Percentiles rank a stretch among this genome's conserved stretches.
These are phyloP conservation scores for Thelonectria discophora DNA, from an alignment of 2,329 filamentous ascomycete genomes.

Conservation along the genomic window DNA sequence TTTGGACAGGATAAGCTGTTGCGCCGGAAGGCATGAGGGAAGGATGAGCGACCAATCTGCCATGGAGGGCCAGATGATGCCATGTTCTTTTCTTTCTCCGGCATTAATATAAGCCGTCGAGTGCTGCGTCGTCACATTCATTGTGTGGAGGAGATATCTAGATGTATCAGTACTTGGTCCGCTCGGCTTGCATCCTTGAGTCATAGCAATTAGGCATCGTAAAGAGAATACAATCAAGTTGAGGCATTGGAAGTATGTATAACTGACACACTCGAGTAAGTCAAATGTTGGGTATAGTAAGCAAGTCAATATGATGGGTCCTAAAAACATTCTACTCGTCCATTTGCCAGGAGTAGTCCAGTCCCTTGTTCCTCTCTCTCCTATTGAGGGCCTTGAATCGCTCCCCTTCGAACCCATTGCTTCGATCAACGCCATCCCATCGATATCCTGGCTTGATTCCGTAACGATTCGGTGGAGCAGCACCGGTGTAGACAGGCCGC, in stretches of 20 bases:
- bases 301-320: neutral
- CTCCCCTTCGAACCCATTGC: slow-evolving; percentile 92
- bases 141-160: neutral
- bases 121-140: neutral
- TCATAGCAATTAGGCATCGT: neutral
- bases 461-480: slow-evolving; percentile 89
- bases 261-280: neutral
- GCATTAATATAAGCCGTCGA: neutral
- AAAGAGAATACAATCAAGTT: neutral
- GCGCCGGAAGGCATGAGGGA: slow-evolving; percentile 50
- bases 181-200: too few species aligned
- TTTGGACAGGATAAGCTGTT: slow-evolving; percentile 65
- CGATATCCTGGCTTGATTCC: slow-evolving; percentile 90
- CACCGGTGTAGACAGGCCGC: slow-evolving; percentile 79
- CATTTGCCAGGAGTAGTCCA: slow-evolving; percentile 97
- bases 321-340: slow-evolving; percentile 70
- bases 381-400: slow-evolving; percentile 90
- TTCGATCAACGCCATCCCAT: slow-evolving; percentile 96
- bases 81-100: neutral
- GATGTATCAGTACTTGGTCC: neutral
- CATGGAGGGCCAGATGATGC: slow-evolving; percentile 13
- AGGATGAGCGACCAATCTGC: slow-evolving; percentile 8
- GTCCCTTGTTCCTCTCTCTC: slow-evolving; percentile 75
- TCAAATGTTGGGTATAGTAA: slow-evolving; percentile 37
- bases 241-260: neutral